Conservation (phyloP, 768 basidiomycete genomes). For the Leccinum arenicola region DNA sequence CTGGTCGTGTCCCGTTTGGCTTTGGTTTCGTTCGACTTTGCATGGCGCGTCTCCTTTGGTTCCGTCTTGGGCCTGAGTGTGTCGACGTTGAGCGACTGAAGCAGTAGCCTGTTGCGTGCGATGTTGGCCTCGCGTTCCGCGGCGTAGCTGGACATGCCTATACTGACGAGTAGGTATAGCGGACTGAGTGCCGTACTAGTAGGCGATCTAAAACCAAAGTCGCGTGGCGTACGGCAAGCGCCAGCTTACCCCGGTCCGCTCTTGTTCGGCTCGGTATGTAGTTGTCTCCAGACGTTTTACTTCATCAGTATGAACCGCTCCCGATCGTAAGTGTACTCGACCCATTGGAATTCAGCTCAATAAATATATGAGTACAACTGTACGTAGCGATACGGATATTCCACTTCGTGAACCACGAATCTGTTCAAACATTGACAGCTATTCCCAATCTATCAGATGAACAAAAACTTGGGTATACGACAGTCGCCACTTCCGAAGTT, state of each 20-base stretch:
- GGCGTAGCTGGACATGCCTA: conserved; percentile 29
- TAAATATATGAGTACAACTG: background rate
- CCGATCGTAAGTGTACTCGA: background rate
- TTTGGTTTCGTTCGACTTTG: conserved; percentile 5
- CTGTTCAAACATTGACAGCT: background rate
- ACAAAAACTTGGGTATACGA: conserved; percentile 17
- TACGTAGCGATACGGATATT: conserved; percentile 2
- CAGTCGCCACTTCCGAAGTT: conserved; percentile 2
- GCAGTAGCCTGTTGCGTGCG: conserved; percentile 41
- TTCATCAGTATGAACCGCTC: too few relatives aligned
- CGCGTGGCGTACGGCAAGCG: background rate
- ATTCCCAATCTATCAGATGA: conserved; percentile 8
- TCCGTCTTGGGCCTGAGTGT: conserved; percentile 42
- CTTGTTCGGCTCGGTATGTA: background rate
- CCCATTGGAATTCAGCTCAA: background rate
- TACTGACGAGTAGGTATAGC: background rate
- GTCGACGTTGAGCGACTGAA: conserved; percentile 42
- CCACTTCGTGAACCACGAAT: background rate
- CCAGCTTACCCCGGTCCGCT: background rate
- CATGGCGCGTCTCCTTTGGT: conserved; percentile 39
- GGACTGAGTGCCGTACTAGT: background rate
- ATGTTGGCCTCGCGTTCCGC: conserved; percentile 37
- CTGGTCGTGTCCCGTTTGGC: background rate
- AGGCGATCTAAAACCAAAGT: background rate
- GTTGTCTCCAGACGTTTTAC: background rate